Conservation (phyloP, 108 stramenopile species). For the Nitzschia sp. region DNA sequence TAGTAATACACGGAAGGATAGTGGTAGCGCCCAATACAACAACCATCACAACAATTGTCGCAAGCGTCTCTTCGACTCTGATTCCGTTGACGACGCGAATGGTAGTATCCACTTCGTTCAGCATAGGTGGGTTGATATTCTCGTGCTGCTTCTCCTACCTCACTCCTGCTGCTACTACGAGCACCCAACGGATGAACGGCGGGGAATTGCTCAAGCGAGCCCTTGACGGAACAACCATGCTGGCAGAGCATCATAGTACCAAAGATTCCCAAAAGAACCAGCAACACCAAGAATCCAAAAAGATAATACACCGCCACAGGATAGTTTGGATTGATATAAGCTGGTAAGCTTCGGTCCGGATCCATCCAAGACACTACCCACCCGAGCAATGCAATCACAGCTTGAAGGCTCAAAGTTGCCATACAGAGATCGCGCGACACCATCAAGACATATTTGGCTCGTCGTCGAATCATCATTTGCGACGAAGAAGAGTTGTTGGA, state of each 20-base stretch:
- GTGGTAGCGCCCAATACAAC: not conserved
- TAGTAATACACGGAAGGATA: not conserved
- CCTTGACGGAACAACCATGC: constrained; percentile 12
- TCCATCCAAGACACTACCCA: not conserved
- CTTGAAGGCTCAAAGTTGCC: constrained; percentile 8
- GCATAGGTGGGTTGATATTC: not conserved
- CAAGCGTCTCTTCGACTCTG: not conserved
- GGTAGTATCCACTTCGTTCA: not conserved
- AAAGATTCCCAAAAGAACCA: constrained; percentile 14
- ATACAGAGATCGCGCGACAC: constrained; percentile 23
- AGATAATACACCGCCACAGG: not conserved
- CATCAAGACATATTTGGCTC: constrained; percentile 7
- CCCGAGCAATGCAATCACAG: constrained; percentile 10
- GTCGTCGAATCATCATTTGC: not conserved
- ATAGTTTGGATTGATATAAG: not conserved
- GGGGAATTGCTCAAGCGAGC: not conserved
- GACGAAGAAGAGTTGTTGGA: not conserved
- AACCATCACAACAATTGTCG: not conserved
- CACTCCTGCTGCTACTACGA: too few relatives aligned
- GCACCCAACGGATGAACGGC: too few relatives aligned
- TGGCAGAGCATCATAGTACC: constrained; percentile 17
- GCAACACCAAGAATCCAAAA: constrained; percentile 15
- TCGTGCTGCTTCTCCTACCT: not conserved
- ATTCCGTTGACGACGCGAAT: not conserved
- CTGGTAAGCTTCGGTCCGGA: not conserved